Evolutionary conservation across 192 early-diverging fungal species (phyloP).

Genomic region (Phlyctochytrium arcticum): DNA sequence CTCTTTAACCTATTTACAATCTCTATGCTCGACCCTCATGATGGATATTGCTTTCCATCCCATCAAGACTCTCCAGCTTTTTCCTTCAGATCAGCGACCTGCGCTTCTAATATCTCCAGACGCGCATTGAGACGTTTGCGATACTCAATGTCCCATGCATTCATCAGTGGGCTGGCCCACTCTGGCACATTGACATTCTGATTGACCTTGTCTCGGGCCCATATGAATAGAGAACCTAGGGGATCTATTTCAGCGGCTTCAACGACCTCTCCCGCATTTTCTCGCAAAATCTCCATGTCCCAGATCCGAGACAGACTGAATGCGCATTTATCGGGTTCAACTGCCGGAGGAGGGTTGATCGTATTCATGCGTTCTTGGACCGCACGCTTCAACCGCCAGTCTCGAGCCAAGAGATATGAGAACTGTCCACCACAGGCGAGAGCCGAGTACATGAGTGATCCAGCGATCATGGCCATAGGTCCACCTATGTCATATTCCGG

Average conservation of each 20-base stretch:
- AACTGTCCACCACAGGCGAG: conserved; percentile 18
- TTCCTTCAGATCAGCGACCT: conserved; percentile 31
- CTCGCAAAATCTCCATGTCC: background rate
- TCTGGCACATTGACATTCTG: conserved; percentile 26
- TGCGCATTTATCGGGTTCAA: background rate
- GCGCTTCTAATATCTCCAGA: conserved; percentile 33
- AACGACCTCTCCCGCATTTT: background rate
- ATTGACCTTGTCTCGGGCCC: conserved; percentile 13
- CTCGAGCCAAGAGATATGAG: background rate
- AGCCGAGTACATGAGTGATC: conserved; percentile 31
- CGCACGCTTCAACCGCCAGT: conserved; percentile 6
- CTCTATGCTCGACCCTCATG: no score
- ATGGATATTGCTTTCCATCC: background rate
- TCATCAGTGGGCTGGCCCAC: conserved; percentile 39
- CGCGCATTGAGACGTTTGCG: conserved; percentile 37
- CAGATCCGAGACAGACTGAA: background rate
- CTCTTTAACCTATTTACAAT: no score
- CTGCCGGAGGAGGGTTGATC: background rate
- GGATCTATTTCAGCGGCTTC: conserved; percentile 8
- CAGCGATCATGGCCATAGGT: conserved; percentile 26
- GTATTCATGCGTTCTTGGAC: conserved; percentile 5
- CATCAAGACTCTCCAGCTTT: conserved; percentile 16
- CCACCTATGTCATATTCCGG: conserved; percentile 25
- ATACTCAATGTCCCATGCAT: conserved; percentile 50
- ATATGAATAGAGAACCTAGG: conserved; percentile 6